A percentile compares a stretch with the other conserved stretches of the same genome.
These are phyloP conservation scores for Phalaenopsis aphrodite DNA, from an alignment of 106 monocot species.

Conservation along the genomic window DNA sequence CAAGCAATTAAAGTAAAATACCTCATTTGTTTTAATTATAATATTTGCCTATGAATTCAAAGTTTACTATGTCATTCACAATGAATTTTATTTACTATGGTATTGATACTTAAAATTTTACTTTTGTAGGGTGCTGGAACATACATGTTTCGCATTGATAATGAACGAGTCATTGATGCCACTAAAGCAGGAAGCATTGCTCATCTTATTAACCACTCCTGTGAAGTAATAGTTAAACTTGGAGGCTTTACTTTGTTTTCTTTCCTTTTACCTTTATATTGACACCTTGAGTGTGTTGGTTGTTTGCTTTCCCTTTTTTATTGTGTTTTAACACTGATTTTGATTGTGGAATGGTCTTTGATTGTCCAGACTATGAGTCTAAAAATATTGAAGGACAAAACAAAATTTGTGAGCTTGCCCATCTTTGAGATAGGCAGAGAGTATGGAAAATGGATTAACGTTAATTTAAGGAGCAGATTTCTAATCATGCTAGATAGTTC, in stretches of 20 bases:
- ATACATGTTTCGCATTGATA: conserved; percentile 96
- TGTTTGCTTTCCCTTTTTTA: too few relatives aligned
- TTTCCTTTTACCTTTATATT: neutral
- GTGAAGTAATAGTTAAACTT: conserved; percentile 61
- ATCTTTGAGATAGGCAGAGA: too few relatives aligned
- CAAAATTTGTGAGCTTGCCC: too few relatives aligned
- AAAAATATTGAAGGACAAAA: too few relatives aligned
- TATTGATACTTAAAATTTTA: neutral
- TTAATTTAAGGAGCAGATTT: too few relatives aligned
- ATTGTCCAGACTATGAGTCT: too few relatives aligned
- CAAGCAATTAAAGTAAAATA: too few relatives aligned
- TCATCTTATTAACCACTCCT: conserved; percentile 96
- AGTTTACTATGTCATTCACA: neutral
- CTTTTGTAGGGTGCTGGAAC: conserved; percentile 92
- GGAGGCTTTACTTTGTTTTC: neutral
- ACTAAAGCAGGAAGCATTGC: conserved; percentile 96
- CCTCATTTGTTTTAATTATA: neutral
- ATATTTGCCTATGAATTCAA: neutral
- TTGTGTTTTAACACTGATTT: too few relatives aligned
- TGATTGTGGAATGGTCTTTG: too few relatives aligned
- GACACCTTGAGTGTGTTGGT: too few relatives aligned
- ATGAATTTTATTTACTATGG: neutral
- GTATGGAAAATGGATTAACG: too few relatives aligned
- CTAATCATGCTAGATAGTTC: too few relatives aligned
- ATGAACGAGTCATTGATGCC: conserved; percentile 94